Evolutionary conservation across 2,329 filamentous ascomycete species (phyloP), one percentile per base, ranked within the genome.

Genomic region (Teratosphaeria viscida): DNA sequence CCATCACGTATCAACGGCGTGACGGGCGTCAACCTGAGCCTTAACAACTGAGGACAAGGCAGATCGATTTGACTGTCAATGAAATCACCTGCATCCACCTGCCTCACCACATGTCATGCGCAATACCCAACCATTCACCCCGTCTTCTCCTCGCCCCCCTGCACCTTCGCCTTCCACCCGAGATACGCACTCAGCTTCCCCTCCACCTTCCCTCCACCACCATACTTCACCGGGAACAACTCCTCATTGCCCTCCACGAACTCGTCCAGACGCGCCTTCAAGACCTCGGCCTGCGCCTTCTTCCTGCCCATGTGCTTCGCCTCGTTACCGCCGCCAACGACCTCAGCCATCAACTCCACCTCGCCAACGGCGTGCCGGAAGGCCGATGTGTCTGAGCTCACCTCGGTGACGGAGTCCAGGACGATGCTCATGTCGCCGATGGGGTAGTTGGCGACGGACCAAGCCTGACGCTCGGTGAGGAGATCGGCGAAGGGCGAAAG

Each of bases 161-260:
- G 43, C 43, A 49, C 10, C 43, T 49, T 54, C 52, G 10, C 23
- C 32, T 35, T 14, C 61, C 62, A 63, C 43, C 16, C 53, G 43
- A 63, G 57, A 57, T 61, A 65, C 3, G 64, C 64, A 1, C 55
- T 61, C 27, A 65, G 55, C 60, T 65, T 65, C 3, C 64, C 64
- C 14, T 57, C 5, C 7, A 58, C 59, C 54, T 56, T 11, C 16
- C 43, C 19, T n/a, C n/a, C 43, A 19, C 19, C 43, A 4, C 19
- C 43, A n/a, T 5, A 19, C 19, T 37, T 37, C 14, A 16, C 55
- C 1, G 56, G 52, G 16, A 62, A 61, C 19, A 64, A 26, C 16
- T 14, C 35, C 8, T 47, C 43, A 23, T 61, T 57, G 2, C 56
- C 14, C 16, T 35, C n/a, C 61, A 65, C 60, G 39, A 64, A 63